Evolutionary conservation across 345 rosid genomes (phyloP).

Genomic region (Eucalyptus globulus): DNA sequence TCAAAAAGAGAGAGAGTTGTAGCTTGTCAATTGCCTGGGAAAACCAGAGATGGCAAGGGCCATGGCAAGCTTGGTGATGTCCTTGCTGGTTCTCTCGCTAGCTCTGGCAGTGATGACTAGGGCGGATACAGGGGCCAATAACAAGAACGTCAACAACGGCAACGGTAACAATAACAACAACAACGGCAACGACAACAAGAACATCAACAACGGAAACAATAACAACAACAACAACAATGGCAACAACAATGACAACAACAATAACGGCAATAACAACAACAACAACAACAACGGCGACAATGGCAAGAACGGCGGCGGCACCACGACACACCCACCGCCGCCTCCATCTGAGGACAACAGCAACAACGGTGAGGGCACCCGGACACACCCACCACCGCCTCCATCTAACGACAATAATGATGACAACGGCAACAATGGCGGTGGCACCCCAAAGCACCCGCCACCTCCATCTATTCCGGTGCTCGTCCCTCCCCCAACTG

Average conservation of each 20-base stretch:
- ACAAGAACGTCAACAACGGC: neutral
- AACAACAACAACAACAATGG: neutral
- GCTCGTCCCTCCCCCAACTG: neutral
- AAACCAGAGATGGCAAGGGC: neutral
- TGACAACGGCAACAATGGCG: neutral
- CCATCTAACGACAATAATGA: no score
- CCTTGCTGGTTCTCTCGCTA: neutral
- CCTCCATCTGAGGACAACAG: no score
- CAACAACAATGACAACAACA: neutral
- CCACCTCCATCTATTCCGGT: neutral
- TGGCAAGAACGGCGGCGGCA: rapidly evolving
- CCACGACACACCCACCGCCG: no score
- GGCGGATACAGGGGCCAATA: neutral
- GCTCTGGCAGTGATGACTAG: neutral
- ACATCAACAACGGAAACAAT: neutral
- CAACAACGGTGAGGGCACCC: no score
- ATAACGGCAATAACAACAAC: neutral
- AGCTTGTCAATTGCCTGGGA: neutral
- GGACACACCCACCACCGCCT: neutral
- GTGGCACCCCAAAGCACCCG: neutral
- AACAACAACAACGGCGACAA: neutral
- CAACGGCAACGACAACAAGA: neutral
- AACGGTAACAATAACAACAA: no score
- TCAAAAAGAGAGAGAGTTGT: neutral
- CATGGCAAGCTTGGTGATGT: neutral